Evolutionary conservation across 208 protist species (phyloP).

Genomic region (Trypanosoma vivax): DNA sequence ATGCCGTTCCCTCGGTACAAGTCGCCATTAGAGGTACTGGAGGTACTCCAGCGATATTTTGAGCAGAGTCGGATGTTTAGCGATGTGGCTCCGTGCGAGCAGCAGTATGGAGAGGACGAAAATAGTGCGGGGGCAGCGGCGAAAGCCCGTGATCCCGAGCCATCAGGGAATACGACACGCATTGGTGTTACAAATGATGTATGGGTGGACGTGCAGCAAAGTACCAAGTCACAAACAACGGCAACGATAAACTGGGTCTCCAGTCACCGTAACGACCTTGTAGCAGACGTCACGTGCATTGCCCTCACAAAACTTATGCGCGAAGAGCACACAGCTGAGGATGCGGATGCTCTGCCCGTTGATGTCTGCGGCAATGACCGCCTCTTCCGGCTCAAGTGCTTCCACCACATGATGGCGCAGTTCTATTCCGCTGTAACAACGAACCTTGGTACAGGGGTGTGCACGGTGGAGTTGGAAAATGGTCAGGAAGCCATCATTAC

Average conservation of each 20-base stretch:
- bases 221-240: constrained; percentile 66
- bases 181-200: constrained; percentile 68
- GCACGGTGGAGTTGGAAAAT: constrained; percentile 54
- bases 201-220: constrained; percentile 66
- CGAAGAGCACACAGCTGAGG: constrained; percentile 30
- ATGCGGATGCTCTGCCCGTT: constrained; percentile 60
- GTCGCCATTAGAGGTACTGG: constrained; percentile 64
- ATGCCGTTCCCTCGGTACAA: constrained; percentile 76
- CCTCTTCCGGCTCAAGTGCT: constrained; percentile 87
- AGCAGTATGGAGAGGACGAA: constrained; percentile 23
- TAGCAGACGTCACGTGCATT: constrained; percentile 87
- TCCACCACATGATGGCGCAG: constrained; percentile 90
- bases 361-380: constrained; percentile 74
- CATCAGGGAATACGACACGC: constrained; percentile 17
- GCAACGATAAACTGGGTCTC: constrained; percentile 80
- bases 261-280: constrained; percentile 81
- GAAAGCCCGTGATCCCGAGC: constrained; percentile 23
- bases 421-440: constrained; percentile 76
- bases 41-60: constrained; percentile 82
- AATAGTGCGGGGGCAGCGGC: constrained; percentile 10
- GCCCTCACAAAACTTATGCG: constrained; percentile 75
- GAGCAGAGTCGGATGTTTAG: constrained; percentile 75
- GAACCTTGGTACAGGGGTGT: constrained; percentile 68
- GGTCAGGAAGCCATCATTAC: constrained; percentile 61
- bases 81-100: constrained; percentile 29